phyloP scores from a whole-genome alignment of 169 alveolate genomes.

The Babesia ovata region DNA sequence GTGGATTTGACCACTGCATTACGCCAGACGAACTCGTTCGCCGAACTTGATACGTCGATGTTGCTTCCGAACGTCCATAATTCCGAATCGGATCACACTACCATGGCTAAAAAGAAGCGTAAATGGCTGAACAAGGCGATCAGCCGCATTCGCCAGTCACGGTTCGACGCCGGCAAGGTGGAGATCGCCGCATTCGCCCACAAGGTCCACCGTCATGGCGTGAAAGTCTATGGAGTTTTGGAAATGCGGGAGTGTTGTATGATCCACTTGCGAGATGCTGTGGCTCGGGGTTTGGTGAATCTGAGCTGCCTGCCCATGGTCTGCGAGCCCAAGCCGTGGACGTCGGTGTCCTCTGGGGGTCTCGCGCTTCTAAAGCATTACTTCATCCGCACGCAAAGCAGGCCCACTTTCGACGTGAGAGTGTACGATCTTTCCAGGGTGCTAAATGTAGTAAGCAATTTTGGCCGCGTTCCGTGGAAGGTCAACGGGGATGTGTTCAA shows the following conservation, averaged over 20 bases:
- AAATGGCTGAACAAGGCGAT: conserved; percentile 29
- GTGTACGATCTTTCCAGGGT: conserved; percentile 74
- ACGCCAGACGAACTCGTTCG: conserved; percentile 65
- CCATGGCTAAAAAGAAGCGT: conserved; percentile 26
- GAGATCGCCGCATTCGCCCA: conserved; percentile 76
- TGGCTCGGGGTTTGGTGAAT: conserved; percentile 69
- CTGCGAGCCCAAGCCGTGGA: conserved; percentile 77
- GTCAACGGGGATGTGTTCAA: conserved; percentile 65
- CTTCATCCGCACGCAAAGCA: conserved; percentile 72
- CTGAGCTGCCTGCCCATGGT: conserved; percentile 77
- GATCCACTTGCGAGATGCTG: conserved; percentile 71
- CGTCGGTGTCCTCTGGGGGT: conserved; percentile 69
- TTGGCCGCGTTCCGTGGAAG: conserved; percentile 75
- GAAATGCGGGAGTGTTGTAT: conserved; percentile 80
- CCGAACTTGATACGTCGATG: conserved; percentile 54
- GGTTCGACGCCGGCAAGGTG: conserved; percentile 71
- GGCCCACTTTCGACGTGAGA: conserved; percentile 69
- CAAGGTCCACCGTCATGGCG: conserved; percentile 69
- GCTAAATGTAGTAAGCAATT: conserved; percentile 61
- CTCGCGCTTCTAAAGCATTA: conserved; percentile 67
- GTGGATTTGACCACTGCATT: conserved; percentile 73
- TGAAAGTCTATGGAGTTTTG: conserved; percentile 73
- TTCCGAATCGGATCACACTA: conserved; percentile 7
- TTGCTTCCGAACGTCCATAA: conserved; percentile 40
- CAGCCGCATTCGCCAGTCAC: conserved; percentile 49